A percentile compares a stretch with the other conserved stretches of the same genome.
phyloP scores from a whole-genome alignment of 2,329 filamentous ascomycete species.

The Diaporthe sp. region DNA sequence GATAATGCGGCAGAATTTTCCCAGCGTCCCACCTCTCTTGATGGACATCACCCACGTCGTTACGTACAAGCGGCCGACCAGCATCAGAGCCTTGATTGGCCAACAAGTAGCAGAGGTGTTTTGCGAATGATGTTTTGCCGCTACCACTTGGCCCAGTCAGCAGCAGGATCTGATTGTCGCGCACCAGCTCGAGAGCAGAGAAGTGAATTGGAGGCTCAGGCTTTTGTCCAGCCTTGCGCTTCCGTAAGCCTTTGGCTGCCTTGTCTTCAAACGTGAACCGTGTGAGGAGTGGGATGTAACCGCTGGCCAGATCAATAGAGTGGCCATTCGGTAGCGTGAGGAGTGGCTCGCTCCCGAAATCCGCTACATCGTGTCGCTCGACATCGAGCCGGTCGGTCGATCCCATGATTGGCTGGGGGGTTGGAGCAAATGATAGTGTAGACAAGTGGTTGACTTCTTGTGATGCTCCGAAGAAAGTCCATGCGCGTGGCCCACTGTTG shows the following conservation, averaged over 20 bases:
- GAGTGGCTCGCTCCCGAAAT: background rate
- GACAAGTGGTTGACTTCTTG: background rate
- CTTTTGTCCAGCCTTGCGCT: background rate
- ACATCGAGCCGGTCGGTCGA: background rate
- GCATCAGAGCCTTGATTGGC: background rate
- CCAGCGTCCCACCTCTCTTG: background rate
- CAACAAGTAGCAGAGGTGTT: background rate
- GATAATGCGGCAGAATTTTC: background rate
- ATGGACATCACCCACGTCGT: background rate
- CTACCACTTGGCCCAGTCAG: background rate
- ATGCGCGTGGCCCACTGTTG: too few species aligned
- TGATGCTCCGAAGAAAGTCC: background rate
- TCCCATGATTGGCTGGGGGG: background rate
- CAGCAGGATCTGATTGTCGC: background rate
- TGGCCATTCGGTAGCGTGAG: background rate
- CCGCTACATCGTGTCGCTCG: background rate
- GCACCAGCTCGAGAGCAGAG: slow-evolving; percentile 4
- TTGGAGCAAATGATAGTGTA: background rate
- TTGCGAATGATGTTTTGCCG: background rate
- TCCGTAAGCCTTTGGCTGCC: background rate
- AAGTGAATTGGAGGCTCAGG: background rate
- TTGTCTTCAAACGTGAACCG: background rate
- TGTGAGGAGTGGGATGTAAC: background rate
- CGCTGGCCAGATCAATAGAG: background rate
- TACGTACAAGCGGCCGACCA: background rate